A percentile compares a stretch with the other conserved stretches of the same genome.
Evolutionary conservation across 805 yeast species (phyloP).

Genomic region (Myxozyma vanderwaltii): DNA sequence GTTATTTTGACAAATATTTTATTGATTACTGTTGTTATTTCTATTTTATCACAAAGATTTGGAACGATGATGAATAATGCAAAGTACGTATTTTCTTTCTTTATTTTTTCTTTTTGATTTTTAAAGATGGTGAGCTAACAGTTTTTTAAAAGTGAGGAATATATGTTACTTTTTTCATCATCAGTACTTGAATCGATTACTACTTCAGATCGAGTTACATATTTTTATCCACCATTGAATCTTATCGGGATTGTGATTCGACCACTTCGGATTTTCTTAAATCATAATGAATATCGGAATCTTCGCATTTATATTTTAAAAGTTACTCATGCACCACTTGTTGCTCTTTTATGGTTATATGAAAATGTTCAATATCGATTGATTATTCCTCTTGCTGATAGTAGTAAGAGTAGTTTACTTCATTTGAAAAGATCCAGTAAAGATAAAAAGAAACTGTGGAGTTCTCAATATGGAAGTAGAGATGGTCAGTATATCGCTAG

Average conservation of each 20-base stretch:
- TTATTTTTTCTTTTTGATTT: no score
- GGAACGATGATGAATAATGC: slow-evolving; percentile 42
- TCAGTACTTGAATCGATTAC: slow-evolving; percentile 41
- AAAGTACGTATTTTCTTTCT: slow-evolving; percentile 5
- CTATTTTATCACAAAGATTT: slow-evolving; percentile 42
- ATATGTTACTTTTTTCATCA: slow-evolving; percentile 39
- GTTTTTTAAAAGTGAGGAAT: slow-evolving; percentile 39
- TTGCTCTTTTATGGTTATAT: slow-evolving; percentile 35
- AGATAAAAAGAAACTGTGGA: slow-evolving; percentile 16
- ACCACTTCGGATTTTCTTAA: slow-evolving; percentile 37
- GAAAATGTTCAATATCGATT: slow-evolving; percentile 29
- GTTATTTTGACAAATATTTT: slow-evolving; percentile 38
- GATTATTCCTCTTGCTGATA: slow-evolving; percentile 1
- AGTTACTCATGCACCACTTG: slow-evolving; percentile 40
- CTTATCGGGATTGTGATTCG: slow-evolving; percentile 38
- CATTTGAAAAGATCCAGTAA: slow-evolving; percentile 15
- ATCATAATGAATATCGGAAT: slow-evolving; percentile 36
- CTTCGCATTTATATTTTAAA: slow-evolving; percentile 38
- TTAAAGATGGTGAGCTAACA: no score
- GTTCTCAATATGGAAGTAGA: slow-evolving; percentile 10
- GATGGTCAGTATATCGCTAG: slow-evolving; percentile 18
- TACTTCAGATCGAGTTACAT: slow-evolving; percentile 41
- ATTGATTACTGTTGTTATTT: slow-evolving; percentile 42
- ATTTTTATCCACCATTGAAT: slow-evolving; percentile 42
- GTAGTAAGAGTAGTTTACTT: slow-evolving; percentile 1